Evolutionary conservation across 768 basidiomycete species (phyloP).

Genomic region (Termitomyces sp.): DNA sequence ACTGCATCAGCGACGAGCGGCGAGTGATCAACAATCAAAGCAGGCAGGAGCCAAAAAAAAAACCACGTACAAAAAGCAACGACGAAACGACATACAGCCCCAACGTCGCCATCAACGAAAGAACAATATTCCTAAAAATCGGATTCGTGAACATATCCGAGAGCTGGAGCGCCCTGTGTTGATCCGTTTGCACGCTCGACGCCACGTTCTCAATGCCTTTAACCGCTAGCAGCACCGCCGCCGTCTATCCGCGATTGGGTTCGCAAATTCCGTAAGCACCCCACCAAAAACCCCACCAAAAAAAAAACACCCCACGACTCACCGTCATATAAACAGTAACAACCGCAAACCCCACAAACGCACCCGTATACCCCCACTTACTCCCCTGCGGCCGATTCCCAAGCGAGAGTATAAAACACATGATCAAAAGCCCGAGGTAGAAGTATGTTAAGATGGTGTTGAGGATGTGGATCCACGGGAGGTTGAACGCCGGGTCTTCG

Average conservation of each 20-base stretch:
- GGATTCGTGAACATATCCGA: slow-evolving; percentile 67
- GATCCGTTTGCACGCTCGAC: slow-evolving; percentile 16
- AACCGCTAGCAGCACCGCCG: slow-evolving; percentile 79
- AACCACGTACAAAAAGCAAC: slow-evolving; percentile 69
- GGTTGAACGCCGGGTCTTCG: slow-evolving; percentile 54
- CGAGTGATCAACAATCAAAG: too few species aligned
- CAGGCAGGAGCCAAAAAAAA: not conserved
- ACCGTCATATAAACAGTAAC: slow-evolving; percentile 98
- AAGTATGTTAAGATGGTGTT: slow-evolving; percentile 82
- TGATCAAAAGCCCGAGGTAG: slow-evolving; percentile 82
- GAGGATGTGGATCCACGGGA: slow-evolving; percentile 61
- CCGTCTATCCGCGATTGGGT: slow-evolving; percentile 43
- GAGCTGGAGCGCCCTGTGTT: slow-evolving; percentile 43
- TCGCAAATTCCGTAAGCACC: not conserved
- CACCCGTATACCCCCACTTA: slow-evolving; percentile 80
- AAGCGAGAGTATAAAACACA: slow-evolving; percentile 82
- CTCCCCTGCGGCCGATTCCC: slow-evolving; percentile 92
- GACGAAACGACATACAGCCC: slow-evolving; percentile 85
- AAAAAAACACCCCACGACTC: not conserved
- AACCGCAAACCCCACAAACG: slow-evolving; percentile 82
- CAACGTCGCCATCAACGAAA: slow-evolving; percentile 82
- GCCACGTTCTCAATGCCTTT: slow-evolving; percentile 68
- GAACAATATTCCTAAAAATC: slow-evolving; percentile 81
- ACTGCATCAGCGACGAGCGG: slow-evolving; percentile 31
- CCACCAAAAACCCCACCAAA: not conserved